Evolutionary conservation across 2,329 filamentous ascomycete genomes (phyloP).

Genomic region (Ramularia endophylla): DNA sequence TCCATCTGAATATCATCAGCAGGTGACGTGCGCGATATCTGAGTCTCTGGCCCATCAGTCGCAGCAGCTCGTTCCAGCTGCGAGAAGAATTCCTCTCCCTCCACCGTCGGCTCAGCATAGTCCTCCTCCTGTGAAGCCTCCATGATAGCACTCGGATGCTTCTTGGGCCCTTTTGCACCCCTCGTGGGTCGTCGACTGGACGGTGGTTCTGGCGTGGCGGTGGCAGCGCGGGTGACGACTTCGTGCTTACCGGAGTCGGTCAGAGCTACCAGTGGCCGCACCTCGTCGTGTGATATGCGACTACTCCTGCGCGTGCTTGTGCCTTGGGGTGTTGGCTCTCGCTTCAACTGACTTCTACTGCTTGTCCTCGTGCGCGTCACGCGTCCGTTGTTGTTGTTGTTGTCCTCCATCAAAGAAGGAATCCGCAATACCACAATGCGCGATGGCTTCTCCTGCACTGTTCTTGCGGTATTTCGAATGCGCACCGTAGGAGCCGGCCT

Average conservation of each 20-base stretch:
- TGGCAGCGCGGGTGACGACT: constrained; percentile 49
- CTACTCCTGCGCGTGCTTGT: constrained; percentile 47
- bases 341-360: constrained; percentile 32
- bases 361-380: constrained; percentile 34
- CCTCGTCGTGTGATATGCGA: constrained; percentile 53
- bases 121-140: constrained; percentile 50
- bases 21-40: constrained; percentile 24
- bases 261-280: constrained; percentile 51
- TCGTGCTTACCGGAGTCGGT: constrained; percentile 55
- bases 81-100: constrained; percentile 30
- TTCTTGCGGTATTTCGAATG: constrained; percentile 8
- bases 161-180: constrained; percentile 46
- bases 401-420: constrained; percentile 21
- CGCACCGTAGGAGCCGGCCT: constrained; percentile 10
- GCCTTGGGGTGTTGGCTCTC: constrained; percentile 29
- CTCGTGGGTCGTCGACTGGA: constrained; percentile 36
- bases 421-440: constrained; percentile 40
- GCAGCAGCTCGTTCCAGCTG: constrained; percentile 22
- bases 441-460: constrained; percentile 12
- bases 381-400: constrained; percentile 3
- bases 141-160: constrained; percentile 44
- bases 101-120: constrained; percentile 27
- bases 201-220: constrained; percentile 43
- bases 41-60: constrained; percentile 26
- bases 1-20: constrained; percentile 28